Base-by-base conservation (phyloP, 371 early-diverging fungal genomes). In the Smittium mucronatum region DNA sequence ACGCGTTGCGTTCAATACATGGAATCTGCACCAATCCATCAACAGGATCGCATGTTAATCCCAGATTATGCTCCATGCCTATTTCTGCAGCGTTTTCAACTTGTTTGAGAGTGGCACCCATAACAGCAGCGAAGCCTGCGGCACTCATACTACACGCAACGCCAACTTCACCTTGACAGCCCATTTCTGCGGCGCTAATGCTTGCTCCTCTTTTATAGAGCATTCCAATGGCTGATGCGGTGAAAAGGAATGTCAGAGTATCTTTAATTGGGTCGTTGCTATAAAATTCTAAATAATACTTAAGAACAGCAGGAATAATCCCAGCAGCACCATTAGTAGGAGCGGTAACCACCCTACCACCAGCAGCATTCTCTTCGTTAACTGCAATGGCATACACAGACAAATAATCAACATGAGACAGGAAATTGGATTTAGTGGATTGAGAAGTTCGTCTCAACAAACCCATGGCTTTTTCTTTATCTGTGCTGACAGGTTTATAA, bases 131-230 rank as follows among this genome's bases (percentile, higher is more conserved):
- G 70, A 94, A 93, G 0, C 89, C 96, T 1, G 91, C 96, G 2
- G 95, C 94, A 26, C 92, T 92, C 96, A 96, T 96, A 57, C 91
- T 90, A 75, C 94, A 96, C 1, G 97, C 94, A 5, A 95, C 95
- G 64, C 93, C 92, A 58, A 85, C 84, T 72, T 90, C 90, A 47
- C 90, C 96, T 76, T 94, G 95, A 75, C 97, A 96, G 34, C 97
- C 97, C 83, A 94, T 90, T 76, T 94, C 96, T 21, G 96, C 96
- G 0, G 95, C 95, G 16, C 91, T 91, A 65, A 96, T 93, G 67
- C 88, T 88, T 0, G 97, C 95, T 21, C 94, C 93, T 69, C 93
- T 87, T 79, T 96, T 96, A 82, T 89, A 96, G 68, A 96, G 80
- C 95, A 96, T 94, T 36, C 97, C 97, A 70, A 96, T 90, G 8